phyloP scores from a whole-genome alignment of 179 eudicot genomes.

The Vitellaria paradoxa region DNA sequence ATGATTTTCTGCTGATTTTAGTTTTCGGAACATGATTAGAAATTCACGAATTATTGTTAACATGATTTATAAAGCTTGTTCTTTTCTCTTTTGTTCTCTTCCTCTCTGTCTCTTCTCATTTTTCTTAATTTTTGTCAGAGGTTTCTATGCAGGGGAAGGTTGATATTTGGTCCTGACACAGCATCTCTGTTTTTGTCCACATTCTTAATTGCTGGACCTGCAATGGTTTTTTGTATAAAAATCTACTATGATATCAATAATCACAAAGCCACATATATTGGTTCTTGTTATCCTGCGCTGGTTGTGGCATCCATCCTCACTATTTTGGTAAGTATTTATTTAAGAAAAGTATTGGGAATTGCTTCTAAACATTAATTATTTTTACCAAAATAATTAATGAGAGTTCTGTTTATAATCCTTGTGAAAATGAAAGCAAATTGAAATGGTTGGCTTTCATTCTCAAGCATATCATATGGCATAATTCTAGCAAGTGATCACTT shows the following conservation, averaged over 20 bases:
- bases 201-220: slow-evolving; percentile 71
- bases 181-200: slow-evolving; percentile 61
- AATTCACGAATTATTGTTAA: too few species aligned
- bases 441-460: too few species aligned
- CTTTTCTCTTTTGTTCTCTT: background rate
- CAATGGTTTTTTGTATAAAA: slow-evolving; percentile 65
- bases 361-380: too few species aligned
- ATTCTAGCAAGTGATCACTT: too few species aligned
- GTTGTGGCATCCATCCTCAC: slow-evolving; percentile 34
- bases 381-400: too few species aligned
- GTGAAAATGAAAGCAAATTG: too few species aligned
- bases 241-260: slow-evolving; percentile 34
- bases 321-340: slow-evolving; percentile 35
- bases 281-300: slow-evolving; percentile 36
- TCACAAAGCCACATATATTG: slow-evolving; percentile 16
- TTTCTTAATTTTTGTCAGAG: slow-evolving; percentile 39
- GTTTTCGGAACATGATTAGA: background rate
- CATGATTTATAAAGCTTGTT: background rate
- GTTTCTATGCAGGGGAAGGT: slow-evolving; percentile 79
- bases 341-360: too few species aligned
- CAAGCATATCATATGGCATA: too few species aligned
- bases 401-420: too few species aligned
- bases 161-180: slow-evolving; percentile 90
- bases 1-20: too few species aligned
- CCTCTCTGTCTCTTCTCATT: background rate